These are phyloP conservation scores for Lachnellula occidentalis DNA, from an alignment of 2,329 filamentous ascomycete species.

Conservation along the genomic window DNA sequence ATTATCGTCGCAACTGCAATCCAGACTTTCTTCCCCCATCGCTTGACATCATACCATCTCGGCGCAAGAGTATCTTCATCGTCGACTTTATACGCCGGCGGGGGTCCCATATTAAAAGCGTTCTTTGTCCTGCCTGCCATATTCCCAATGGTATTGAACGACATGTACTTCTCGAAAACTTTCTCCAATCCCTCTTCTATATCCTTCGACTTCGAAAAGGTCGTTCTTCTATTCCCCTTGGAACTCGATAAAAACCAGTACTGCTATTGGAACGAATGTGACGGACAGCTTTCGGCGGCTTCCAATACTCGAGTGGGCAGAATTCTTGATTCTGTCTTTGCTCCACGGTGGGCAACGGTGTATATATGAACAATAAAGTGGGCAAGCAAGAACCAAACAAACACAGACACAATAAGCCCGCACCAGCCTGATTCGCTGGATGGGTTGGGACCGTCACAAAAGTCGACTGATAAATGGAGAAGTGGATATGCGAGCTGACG, in stretches of 20 bases:
- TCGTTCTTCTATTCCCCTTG: background rate
- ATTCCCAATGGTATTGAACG: constrained; percentile 11
- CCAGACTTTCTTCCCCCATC: constrained; percentile 51
- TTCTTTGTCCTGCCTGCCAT: constrained; percentile 9
- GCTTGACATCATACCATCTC: constrained; percentile 42
- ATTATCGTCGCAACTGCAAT: constrained; percentile 36
- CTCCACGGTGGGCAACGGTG: constrained; percentile 8
- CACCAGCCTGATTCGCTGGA: too few species aligned
- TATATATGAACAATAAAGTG: background rate
- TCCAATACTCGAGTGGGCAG: constrained; percentile 23
- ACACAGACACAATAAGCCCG: too few species aligned
- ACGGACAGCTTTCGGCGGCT: constrained; percentile 20
- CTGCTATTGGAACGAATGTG: constrained; percentile 19
- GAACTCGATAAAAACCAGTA: constrained; percentile 4
- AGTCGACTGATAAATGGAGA: background rate
- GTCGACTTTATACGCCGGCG: constrained; percentile 20
- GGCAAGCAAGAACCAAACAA: background rate
- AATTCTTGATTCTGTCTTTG: constrained; percentile 13
- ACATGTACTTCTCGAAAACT: constrained; percentile 9
- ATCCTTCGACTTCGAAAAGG: constrained; percentile 10
- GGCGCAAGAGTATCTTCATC: constrained; percentile 12
- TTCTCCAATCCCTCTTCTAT: constrained; percentile 1
- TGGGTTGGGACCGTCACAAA: background rate
- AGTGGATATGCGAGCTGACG: background rate
- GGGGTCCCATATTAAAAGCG: constrained; percentile 8